Conservation (phyloP, 2,329 filamentous ascomycete genomes). For the Sporothrix brunneoviolacea region DNA sequence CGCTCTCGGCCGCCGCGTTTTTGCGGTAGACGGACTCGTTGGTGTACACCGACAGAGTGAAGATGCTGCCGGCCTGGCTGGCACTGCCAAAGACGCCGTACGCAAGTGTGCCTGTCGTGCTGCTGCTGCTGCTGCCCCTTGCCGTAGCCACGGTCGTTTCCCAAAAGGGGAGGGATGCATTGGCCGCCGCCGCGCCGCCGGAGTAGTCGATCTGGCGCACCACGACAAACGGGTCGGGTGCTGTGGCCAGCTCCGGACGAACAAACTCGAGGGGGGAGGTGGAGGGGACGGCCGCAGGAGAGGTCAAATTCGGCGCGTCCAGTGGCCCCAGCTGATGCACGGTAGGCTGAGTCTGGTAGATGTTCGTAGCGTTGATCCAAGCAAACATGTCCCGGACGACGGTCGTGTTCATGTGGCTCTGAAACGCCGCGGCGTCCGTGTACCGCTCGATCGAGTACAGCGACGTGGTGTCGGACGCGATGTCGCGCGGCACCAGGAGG, state of each 20-base stretch:
- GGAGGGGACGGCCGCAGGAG: neutral
- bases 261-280: neutral
- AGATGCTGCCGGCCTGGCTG: neutral
- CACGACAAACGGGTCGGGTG: conserved; percentile 4
- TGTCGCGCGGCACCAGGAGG: neutral
- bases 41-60: neutral
- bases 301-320: neutral
- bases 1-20: neutral
- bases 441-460: conserved; percentile 10
- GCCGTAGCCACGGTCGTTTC: neutral
- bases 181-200: neutral
- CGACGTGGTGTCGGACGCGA: neutral
- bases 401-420: conserved; percentile 3
- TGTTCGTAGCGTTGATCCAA: conserved; percentile 5
- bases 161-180: conserved; percentile 1
- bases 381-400: conserved; percentile 7
- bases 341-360: neutral
- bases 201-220: conserved; percentile 3
- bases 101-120: neutral
- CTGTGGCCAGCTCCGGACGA: neutral
- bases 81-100: conserved; percentile 2
- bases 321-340: conserved; percentile 1
- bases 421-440: neutral
- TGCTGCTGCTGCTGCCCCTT: neutral
- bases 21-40: neutral